Evolutionary conservation across 164 flowering plant species (phyloP), one percentile per base, ranked within the genome.

Genomic region (Vitis cinerea): DNA sequence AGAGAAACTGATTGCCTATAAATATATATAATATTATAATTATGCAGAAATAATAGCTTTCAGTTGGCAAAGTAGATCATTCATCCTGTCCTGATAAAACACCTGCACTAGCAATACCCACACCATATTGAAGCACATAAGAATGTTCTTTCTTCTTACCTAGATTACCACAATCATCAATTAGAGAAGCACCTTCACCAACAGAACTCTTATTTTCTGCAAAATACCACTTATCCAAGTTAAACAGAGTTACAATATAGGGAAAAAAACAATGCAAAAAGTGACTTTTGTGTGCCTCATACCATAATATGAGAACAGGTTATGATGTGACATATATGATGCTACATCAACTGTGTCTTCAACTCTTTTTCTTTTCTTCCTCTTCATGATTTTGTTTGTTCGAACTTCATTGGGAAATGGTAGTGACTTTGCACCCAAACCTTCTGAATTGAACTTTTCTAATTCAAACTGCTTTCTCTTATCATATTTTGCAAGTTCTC

Each of bases 271-370:
- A 60, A 27, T 52, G 50, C 13, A 59, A 50, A 3, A 27, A 56
- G 59, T 10, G 44, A 23, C 37, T 14, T 9, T 13, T 14, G 29
- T 8, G 49, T 30, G 75, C 9, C 17, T 44, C 54, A 44, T 83
- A 94, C 99, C 99, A 75, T 73, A 81, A 75, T 87, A 85, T 27
- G 96, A 90, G 80, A 92, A 94, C 30, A 94, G 72, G 64, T 75
- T 83, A 69, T 94, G 99, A 13, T 71, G 70, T 49, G 83, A 75
- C 88, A 91, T 86, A 72, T 85, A 88, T 30, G 88, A 80, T 68
- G 81, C 64, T 54, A 85, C 29, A 83, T 88, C 96, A 54, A 73
- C 59, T 13, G 83, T 77, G 30, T 86, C 88, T 80, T 94, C 98
- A 15, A 85, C 73, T 80, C 81, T 80, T 71, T 81, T 89, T 72